A percentile compares a stretch with the other conserved stretches of the same genome.
phyloP scores from a whole-genome alignment of 129 eudicot species.

The Saposhnikovia divaricata region DNA sequence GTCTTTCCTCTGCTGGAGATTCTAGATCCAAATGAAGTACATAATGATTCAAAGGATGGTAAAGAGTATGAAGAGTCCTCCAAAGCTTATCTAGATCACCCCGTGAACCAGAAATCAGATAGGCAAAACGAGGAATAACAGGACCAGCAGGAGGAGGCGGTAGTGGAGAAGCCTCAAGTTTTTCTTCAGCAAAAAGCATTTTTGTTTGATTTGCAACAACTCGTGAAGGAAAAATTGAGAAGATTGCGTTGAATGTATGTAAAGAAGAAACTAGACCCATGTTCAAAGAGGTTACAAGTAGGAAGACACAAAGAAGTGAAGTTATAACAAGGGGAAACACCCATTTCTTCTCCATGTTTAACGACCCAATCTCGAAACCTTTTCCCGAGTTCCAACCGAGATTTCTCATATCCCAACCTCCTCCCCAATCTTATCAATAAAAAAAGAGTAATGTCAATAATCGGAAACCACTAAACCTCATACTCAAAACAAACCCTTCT shows the following conservation, averaged over 20 bases:
- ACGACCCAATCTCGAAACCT: constrained; percentile 31
- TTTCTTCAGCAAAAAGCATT: constrained; percentile 46
- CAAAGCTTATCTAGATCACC: constrained; percentile 81
- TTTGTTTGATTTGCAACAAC: constrained; percentile 30
- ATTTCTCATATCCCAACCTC: not conserved
- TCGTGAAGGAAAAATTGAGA: constrained; percentile 44
- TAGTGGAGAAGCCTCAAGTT: constrained; percentile 12
- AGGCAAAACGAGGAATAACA: constrained; percentile 64
- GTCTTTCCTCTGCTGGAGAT: constrained; percentile 56
- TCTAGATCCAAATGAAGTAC: constrained; percentile 86
- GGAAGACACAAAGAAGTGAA: constrained; percentile 55
- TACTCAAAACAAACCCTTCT: not conserved
- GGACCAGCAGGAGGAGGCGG: constrained; percentile 39
- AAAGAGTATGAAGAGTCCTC: constrained; percentile 70
- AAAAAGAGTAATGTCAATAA: not conserved
- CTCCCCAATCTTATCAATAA: not conserved
- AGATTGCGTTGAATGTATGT: constrained; percentile 46
- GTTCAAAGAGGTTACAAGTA: constrained; percentile 65
- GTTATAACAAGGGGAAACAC: constrained; percentile 67
- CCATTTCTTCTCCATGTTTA: constrained; percentile 72
- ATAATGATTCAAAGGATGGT: constrained; percentile 85
- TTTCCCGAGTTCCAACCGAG: constrained; percentile 8
- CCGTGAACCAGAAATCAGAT: constrained; percentile 77
- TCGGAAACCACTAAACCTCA: not conserved
- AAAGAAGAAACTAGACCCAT: constrained; percentile 66